Base-by-base conservation (phyloP, 2,329 filamentous ascomycete genomes). In the Ophiocordyceps polyrhachis-furcata region DNA sequence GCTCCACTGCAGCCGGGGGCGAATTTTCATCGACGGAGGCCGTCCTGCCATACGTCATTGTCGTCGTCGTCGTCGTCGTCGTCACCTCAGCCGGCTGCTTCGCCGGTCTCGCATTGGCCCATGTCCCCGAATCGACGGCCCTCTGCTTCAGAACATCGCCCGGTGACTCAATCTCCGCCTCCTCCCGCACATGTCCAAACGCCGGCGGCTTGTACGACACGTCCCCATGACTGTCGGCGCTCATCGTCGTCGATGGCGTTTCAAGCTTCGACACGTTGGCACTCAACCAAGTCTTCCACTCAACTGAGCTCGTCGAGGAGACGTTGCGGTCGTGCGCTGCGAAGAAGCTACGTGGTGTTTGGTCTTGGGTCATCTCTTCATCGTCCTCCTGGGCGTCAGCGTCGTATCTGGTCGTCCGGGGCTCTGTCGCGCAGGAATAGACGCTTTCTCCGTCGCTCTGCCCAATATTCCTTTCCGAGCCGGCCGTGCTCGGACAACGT, bases 271-370 rank as follows among this genome's bases (percentile, higher is more conserved):
- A 67, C 9, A 70, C 63, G 40, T 74, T 68, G 2, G 68, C 63
- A 9, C 70, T 71, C 37, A 75, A 63, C 67, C 66, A 71, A 0
- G 59, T 66, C 54, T 73, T 74, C 72, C 71, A 75, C 46, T 74
- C 71, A 2, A 64, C 56, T 2, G 70, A 74, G 46, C 69, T 70
- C 6, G 60, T 59, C 1, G 62, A 62, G 1, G 66, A 69, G 3
- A 55, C 50, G 1, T 60, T 56, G n/a, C 66, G 58, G 41, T 59
- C 57, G 17, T 61, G 55, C 3, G 21, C 31, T n/a, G 51, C 49
- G 21, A 59, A 40, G 3, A 29, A 15, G n/a, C 14, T n/a, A 13
- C 23, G 14, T 2, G 41, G 38, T n/a, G 19, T 19, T 20, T 21
- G 38, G 19, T 41, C 38, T 5, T 23, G n/a, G n/a, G 17, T 11